Evolutionary conservation across 2,329 filamentous ascomycete genomes (phyloP), one percentile per base, ranked within the genome.

Genomic region (Pseudocercospora musae): DNA sequence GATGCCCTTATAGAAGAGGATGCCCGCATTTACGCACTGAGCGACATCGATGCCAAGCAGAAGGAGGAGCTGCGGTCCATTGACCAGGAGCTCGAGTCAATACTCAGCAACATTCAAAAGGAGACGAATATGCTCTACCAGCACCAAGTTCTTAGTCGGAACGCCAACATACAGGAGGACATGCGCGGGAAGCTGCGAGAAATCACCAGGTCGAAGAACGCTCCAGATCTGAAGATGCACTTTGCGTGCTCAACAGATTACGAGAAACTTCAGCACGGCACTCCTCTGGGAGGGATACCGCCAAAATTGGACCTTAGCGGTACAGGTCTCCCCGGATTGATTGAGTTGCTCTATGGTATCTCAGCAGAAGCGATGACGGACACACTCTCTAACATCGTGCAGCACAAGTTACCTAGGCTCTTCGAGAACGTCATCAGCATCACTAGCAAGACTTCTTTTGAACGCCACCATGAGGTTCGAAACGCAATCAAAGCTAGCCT

Each of bases 231-330:
- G n/a, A 52, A 58, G 23, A 52, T 68, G 1, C 48, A 52, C 46
- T 70, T 58, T 52, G 58, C 69, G 0, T 69, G 66, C 0, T 67
- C 66, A 18, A 62, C 42, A 11, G 59, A 63, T 13, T 70, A 70
- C 55, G 62, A 64, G 46, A 62, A 67, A 59, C 64, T 70, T 52
- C 15, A 67, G 11, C 18, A 50, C 10, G 58, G 11, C 18, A 50
- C 13, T 50, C 55, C 20, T 62, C 59, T 50, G 11, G 31, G 8
- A 4, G 58, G 18, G 1, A 48, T 67, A 3, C 64, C 59, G 4
- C 65, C 68, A 5, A 21, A 42, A 8, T 60, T 69, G 1, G 63
- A 66, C 46, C 18, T 64, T 7, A 48, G 63, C 25, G 65, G 57
- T 3, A 70, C 68, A n/a, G 68, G 66, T 2, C 63, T 70, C 27